These are phyloP conservation scores for Vitis riparia DNA, from an alignment of 164 flowering plant genomes.

Conservation along the genomic window DNA sequence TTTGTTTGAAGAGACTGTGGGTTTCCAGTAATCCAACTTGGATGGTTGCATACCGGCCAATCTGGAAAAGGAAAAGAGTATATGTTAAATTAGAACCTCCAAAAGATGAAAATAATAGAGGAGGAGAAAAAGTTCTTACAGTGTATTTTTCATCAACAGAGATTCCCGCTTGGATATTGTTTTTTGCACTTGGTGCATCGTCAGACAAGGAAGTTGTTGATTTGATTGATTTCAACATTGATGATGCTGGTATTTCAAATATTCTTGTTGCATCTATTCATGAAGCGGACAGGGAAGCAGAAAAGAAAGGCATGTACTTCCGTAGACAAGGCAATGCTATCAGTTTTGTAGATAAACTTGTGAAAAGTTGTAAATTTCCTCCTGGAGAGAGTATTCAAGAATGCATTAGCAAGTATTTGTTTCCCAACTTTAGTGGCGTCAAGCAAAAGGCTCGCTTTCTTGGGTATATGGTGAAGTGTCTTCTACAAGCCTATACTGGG, in stretches of 20 bases:
- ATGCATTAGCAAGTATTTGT: slow-evolving; percentile 47
- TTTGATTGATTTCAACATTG: slow-evolving; percentile 48
- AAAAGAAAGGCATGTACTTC: slow-evolving; percentile 52
- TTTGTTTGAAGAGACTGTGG: slow-evolving; percentile 73
- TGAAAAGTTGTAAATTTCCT: slow-evolving; percentile 52
- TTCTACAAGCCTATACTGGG: slow-evolving; percentile 61
- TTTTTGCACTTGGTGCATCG: slow-evolving; percentile 80
- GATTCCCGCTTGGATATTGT: slow-evolving; percentile 79
- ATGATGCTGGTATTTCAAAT: slow-evolving; percentile 52
- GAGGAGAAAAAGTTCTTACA: slow-evolving; percentile 51
- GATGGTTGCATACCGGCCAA: slow-evolving; percentile 52
- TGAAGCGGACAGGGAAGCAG: slow-evolving; percentile 81
- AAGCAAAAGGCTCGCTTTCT: slow-evolving; percentile 78
- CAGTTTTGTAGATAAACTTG: slow-evolving; percentile 26
- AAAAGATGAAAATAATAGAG: slow-evolving; percentile 38
- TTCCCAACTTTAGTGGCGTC: slow-evolving; percentile 46
- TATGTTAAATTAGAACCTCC: slow-evolving; percentile 48
- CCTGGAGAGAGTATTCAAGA: slow-evolving; percentile 57
- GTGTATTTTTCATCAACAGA: slow-evolving; percentile 46
- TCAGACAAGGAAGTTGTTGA: slow-evolving; percentile 76
- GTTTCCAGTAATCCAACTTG: slow-evolving; percentile 55
- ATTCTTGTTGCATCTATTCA: slow-evolving; percentile 68
- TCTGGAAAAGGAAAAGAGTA: slow-evolving; percentile 51
- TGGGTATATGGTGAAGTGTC: slow-evolving; percentile 87
- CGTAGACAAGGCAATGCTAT: slow-evolving; percentile 49